Evolutionary conservation across 768 basidiomycete genomes (phyloP).

Genomic region (Pleurotus tuber-regium): DNA sequence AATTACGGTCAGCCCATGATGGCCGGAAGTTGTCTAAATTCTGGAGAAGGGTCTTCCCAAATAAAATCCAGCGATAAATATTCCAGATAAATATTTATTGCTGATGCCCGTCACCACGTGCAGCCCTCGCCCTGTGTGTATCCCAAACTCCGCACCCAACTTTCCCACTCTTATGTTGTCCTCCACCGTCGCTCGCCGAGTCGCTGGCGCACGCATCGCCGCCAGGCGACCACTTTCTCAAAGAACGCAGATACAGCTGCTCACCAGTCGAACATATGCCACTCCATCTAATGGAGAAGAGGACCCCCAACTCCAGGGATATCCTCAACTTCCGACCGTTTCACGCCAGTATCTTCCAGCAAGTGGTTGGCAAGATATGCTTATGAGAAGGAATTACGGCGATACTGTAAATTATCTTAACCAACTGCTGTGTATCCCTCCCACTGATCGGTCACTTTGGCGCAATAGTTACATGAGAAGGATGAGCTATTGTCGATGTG

Average conservation of each 20-base stretch:
- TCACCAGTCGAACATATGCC: constrained; percentile 28
- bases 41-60: constrained; percentile 13
- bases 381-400: constrained; percentile 78
- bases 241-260: constrained; percentile 8
- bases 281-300: constrained; percentile 34
- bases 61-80: constrained; percentile 1
- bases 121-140: constrained; percentile 42
- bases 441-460: constrained; percentile 15
- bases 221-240: constrained; percentile 19
- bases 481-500: constrained; percentile 85
- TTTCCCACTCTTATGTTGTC: constrained; percentile 31
- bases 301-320: constrained; percentile 71
- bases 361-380: constrained; percentile 71
- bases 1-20: constrained; percentile 21
- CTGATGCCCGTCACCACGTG: constrained; percentile 60
- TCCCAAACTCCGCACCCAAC: background rate
- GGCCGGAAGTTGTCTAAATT: constrained; percentile 18
- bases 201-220: constrained; percentile 28
- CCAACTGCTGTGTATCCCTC: constrained; percentile 7
- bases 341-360: constrained; percentile 65
- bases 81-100: constrained; percentile 41
- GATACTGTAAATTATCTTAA: constrained; percentile 54
- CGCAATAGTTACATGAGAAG: constrained; percentile 66
- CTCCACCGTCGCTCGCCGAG: constrained; percentile 37
- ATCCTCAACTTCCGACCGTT: constrained; percentile 67